A percentile compares a stretch with the other conserved stretches of the same genome.
Evolutionary conservation across 805 yeast genomes (phyloP).

Genomic region (Metschnikowia rubicola): DNA sequence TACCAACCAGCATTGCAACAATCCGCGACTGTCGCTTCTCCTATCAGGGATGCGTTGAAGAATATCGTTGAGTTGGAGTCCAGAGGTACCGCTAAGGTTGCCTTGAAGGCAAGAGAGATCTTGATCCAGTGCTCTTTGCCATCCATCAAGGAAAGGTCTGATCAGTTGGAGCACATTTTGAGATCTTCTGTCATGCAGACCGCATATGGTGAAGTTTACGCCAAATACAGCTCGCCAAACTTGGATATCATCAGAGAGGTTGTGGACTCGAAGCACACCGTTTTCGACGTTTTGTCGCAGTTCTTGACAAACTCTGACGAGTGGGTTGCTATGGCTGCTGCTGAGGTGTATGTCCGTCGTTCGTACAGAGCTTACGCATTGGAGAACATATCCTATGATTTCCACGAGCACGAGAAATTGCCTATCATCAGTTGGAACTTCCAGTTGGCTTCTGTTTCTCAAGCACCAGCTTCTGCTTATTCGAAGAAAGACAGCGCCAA

Average conservation of each 20-base stretch:
- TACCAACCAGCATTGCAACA: slow-evolving; percentile 79
- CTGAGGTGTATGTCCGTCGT: slow-evolving; percentile 93
- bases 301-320: slow-evolving; percentile 81
- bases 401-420: slow-evolving; percentile 39
- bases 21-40: slow-evolving; percentile 57
- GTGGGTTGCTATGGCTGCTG: slow-evolving; percentile 91
- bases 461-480: slow-evolving; percentile 72
- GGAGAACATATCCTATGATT: slow-evolving; percentile 65
- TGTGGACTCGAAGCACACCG: slow-evolving; percentile 93
- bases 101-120: slow-evolving; percentile 92
- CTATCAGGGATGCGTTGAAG: slow-evolving; percentile 69
- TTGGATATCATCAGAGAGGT: slow-evolving; percentile 80
- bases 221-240: slow-evolving; percentile 78
- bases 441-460: slow-evolving; percentile 72
- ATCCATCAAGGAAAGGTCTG: slow-evolving; percentile 91
- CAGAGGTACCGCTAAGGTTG: slow-evolving; percentile 88
- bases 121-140: slow-evolving; percentile 96
- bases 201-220: slow-evolving; percentile 78
- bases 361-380: slow-evolving; percentile 95
- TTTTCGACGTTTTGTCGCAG: slow-evolving; percentile 92
- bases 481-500: slow-evolving; percentile 36
- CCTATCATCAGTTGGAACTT: slow-evolving; percentile 87
- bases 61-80: slow-evolving; percentile 84
- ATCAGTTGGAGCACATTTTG: slow-evolving; percentile 94
- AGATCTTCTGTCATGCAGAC: slow-evolving; percentile 87